Percentiles rank a stretch among this genome's conserved stretches.
phyloP scores from a whole-genome alignment of 2,329 filamentous ascomycete species.

The Colletotrichum cuscutae region DNA sequence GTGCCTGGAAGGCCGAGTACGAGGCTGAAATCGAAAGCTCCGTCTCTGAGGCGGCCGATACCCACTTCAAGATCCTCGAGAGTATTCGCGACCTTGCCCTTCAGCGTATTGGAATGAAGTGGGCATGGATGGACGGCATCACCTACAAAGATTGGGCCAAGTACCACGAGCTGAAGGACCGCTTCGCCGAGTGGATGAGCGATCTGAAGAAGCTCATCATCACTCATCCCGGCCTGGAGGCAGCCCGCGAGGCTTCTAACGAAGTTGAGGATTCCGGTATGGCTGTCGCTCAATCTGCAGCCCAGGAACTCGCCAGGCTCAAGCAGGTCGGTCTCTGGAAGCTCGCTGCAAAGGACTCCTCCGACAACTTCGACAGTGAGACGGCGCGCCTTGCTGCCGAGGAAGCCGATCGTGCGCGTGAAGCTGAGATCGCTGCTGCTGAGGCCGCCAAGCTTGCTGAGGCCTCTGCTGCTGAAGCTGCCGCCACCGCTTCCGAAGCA shows the following conservation, averaged over 20 bases:
- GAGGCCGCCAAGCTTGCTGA: constrained; percentile 3
- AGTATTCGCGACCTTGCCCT: constrained; percentile 85
- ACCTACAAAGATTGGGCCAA: constrained; percentile 98
- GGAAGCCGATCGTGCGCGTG: constrained; percentile 47
- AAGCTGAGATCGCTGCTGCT: constrained; percentile 42
- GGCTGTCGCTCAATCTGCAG: constrained; percentile 80
- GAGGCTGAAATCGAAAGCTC: constrained; percentile 75
- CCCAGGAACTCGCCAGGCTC: constrained; percentile 80
- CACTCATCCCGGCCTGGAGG: constrained; percentile 75
- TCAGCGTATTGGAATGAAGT: constrained; percentile 91
- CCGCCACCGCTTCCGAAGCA: constrained; percentile 36
- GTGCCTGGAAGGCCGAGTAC: constrained; percentile 80
- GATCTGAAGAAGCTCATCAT: constrained; percentile 83
- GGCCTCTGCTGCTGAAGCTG: constrained; percentile 39
- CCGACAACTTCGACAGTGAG: constrained; percentile 81
- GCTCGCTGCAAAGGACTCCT: constrained; percentile 76
- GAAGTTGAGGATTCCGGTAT: constrained; percentile 83
- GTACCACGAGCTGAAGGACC: constrained; percentile 87
- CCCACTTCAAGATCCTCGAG: constrained; percentile 84
- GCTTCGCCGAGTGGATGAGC: constrained; percentile 85
- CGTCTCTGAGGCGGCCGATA: constrained; percentile 78
- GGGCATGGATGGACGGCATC: constrained; percentile 95
- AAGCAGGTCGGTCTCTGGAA: constrained; percentile 91
- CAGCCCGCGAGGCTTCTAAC: constrained; percentile 74
- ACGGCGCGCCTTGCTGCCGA: constrained; percentile 68